phyloP scores from a whole-genome alignment of 1,284 basidiomycete genomes.

The Pholiota adiposa region DNA sequence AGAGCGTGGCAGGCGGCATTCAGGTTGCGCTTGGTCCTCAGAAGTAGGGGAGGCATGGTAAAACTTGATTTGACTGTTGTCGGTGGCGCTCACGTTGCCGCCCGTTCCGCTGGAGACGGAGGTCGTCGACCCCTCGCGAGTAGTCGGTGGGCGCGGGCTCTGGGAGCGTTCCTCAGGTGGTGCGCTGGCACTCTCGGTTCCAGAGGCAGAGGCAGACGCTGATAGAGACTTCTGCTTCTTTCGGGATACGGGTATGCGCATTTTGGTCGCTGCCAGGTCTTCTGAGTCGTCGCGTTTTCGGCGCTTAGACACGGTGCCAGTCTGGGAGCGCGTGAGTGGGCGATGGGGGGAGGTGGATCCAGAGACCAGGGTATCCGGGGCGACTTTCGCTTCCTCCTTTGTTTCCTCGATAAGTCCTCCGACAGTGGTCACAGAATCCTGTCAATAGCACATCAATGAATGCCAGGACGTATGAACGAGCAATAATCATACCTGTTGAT shows the following conservation, averaged over 20 bases:
- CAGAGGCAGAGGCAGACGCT: slow-evolving; percentile 14
- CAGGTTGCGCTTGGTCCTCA: slow-evolving; percentile 15
- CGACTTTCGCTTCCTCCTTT: neutral
- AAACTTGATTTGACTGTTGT: slow-evolving; percentile 14
- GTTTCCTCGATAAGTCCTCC: neutral
- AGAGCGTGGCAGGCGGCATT: slow-evolving; percentile 32
- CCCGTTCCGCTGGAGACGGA: slow-evolving; percentile 13
- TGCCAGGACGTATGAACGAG: neutral
- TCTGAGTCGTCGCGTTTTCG: slow-evolving; percentile 27
- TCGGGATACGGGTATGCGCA: slow-evolving; percentile 17
- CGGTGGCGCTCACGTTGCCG: neutral
- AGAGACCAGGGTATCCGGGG: neutral
- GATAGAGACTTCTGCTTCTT: slow-evolving; percentile 27
- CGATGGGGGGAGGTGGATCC: slow-evolving; percentile 24
- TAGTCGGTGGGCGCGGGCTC: slow-evolving; percentile 22
- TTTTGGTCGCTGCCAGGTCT: slow-evolving; percentile 21
- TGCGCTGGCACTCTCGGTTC: slow-evolving; percentile 16
- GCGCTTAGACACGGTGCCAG: slow-evolving; percentile 33
- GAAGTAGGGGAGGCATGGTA: slow-evolving; percentile 18
- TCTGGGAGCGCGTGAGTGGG: slow-evolving; percentile 36
- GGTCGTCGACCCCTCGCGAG: slow-evolving; percentile 21
- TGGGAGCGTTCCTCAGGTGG: slow-evolving; percentile 17
- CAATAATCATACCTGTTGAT: neutral
- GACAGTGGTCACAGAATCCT: neutral
- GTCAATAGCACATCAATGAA: neutral